Evolutionary conservation across 2,329 filamentous ascomycete genomes (phyloP), one percentile per base, ranked within the genome.

Genomic region (Lecanosticta acicola): DNA sequence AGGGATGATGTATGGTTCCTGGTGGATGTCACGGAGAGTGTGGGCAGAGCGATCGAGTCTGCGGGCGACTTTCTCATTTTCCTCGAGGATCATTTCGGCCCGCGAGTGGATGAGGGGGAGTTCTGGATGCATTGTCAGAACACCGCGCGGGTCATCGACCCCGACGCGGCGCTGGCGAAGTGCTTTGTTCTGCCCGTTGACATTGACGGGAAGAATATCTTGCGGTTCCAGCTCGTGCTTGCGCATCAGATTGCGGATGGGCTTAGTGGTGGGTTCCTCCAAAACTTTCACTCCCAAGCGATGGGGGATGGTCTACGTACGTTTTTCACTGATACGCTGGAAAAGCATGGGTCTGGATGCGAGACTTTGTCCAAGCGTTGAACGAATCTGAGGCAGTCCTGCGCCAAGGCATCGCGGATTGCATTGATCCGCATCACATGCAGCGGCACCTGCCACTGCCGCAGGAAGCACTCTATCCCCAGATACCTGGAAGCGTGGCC

Each of bases 181-280:
- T 35, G 71, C 0, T 68, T 69, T 43, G 63, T 73, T 2, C 55
- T 71, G 1, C 69, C 71, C 1, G 39, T 44, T 2, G 36, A 57
- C 0, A 37, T 56, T 1, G 51, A 61, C 14, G 64, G 63, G 2
- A 65, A 57, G 0, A 56, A 39, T 13, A 53, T 54, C 3, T 47
- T 73, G 1, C 58, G 59, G 3, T 59, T 73, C 24, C 52, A 71
- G 4, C 54, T 69, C 8, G 53, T 73, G 11, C 63, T 68, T n/a
- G 68, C 63, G 1, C 71, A 74, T 45, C 61, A 72, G 39, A 71
- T 71, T 32, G 66, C 66, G n/a, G 71, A 74, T 39, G 71, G 70
- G 1, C 46, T 74, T 26, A 63, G 41, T 21, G 29, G 39, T 35
- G 18, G 17, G 39, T 32, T n/a, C 10, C 19, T n/a, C 39, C 2